phyloP scores from a whole-genome alignment of 768 basidiomycete genomes.

The Lyophyllum shimeji region DNA sequence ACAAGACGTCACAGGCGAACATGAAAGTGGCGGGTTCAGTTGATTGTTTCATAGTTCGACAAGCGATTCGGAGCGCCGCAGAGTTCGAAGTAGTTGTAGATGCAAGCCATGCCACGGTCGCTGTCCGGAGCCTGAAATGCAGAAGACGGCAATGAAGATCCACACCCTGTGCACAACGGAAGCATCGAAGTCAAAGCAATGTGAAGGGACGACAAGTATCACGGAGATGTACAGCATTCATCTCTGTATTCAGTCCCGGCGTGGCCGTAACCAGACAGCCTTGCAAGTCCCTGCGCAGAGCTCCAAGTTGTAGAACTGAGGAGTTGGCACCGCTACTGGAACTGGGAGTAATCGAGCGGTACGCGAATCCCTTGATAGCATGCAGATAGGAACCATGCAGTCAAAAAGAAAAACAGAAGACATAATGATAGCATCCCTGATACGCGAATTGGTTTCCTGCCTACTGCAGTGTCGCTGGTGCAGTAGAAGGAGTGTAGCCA shows the following conservation, averaged over 20 bases:
- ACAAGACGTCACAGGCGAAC: background rate
- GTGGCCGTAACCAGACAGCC: slow-evolving; percentile 4
- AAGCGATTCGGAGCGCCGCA: background rate
- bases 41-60: background rate
- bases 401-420: no score
- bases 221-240: slow-evolving; percentile 6
- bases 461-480: no score
- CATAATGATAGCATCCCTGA: no score
- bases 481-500: no score
- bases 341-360: slow-evolving; percentile 2
- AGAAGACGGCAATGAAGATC: background rate
- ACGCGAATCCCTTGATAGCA: slow-evolving; percentile 5
- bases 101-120: slow-evolving; percentile 1
- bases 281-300: slow-evolving; percentile 6
- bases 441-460: no score
- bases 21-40: background rate
- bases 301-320: slow-evolving; percentile 9
- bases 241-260: slow-evolving; percentile 8
- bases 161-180: background rate
- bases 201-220: no score
- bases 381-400: background rate
- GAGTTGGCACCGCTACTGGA: background rate
- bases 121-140: background rate
- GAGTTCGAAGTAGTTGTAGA: background rate
- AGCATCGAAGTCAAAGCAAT: background rate